Evolutionary conservation across 352 stramenopile species (phyloP), one percentile per base, ranked within the genome.

Genomic region (Pythium graminicola): DNA sequence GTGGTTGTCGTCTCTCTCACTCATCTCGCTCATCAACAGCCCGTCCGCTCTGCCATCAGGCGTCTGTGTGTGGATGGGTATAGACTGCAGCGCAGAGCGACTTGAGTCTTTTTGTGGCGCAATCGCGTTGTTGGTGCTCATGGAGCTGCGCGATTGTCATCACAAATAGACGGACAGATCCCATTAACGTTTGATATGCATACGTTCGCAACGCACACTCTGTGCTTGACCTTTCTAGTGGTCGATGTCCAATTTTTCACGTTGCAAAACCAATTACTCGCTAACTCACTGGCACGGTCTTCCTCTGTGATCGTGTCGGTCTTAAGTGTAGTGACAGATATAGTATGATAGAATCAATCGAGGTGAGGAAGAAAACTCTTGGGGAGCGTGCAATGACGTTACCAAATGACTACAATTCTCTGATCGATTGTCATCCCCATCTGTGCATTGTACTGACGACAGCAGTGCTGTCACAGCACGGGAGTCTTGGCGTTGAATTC

Each of bases 341-440:
- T 48, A 9, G 43, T 36, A 20, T 54, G 32, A 49, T 32, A 41
- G 16, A 32, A 17, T 14, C 47, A 26, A 74, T 85, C 72, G 78
- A 87, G 66, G 65, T 89, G 78, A 87, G 66, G 78, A 86, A 83
- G 54, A 78, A 78, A 66, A 72, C 65, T 73, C 81, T 51, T 76
- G 72, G 85, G 66, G 76, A 86, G 75, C 76, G 74, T 57, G 79
- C 70, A 53, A 86, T 73, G 78, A 89, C 54, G 27, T 45, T 68
- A 55, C 76, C 72, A 73, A 88, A 80, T 64, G 79, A 89, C 79
- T 89, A 89, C 79, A 89, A 89, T 89, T 89, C 79, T 89, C 79
- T 87, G 79, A 89, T 89, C 79, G 76, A 87, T 85, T 42, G 36
- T 7, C 36, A n/a, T 42, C 36, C 31, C 31, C 16, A 38, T 16